These are phyloP conservation scores for Rosellinia necatrix DNA, from an alignment of 2,329 filamentous ascomycete species.

Conservation along the genomic window DNA sequence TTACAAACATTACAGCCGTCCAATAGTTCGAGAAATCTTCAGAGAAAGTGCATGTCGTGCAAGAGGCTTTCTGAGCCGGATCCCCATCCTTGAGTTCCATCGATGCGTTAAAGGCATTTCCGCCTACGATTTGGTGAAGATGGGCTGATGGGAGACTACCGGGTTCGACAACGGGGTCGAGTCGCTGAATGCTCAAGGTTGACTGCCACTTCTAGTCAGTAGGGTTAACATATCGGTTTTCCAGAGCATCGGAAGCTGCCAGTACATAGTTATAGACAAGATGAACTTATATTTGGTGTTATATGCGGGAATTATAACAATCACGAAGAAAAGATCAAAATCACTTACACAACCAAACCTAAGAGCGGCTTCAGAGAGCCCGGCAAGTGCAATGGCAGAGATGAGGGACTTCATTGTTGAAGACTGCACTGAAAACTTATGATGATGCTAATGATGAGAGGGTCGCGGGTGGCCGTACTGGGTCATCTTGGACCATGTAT, in stretches of 20 bases:
- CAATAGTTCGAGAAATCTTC: slow-evolving; percentile 41
- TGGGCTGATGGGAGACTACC: slow-evolving; percentile 37
- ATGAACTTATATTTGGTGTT: background rate
- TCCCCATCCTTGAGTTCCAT: slow-evolving; percentile 37
- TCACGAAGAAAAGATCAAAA: too few species aligned
- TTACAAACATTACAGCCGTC: slow-evolving; percentile 39
- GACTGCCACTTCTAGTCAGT: slow-evolving; percentile 6
- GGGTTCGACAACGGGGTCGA: slow-evolving; percentile 40
- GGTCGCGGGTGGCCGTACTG: background rate
- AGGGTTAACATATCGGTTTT: background rate
- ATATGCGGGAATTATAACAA: too few species aligned
- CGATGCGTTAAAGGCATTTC: slow-evolving; percentile 40
- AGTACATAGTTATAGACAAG: background rate
- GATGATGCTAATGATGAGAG: slow-evolving; percentile 16
- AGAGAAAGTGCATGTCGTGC: slow-evolving; percentile 40
- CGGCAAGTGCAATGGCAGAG: slow-evolving; percentile 33
- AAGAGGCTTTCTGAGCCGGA: slow-evolving; percentile 33
- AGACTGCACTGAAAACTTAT: slow-evolving; percentile 4
- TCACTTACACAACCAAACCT: slow-evolving; percentile 37
- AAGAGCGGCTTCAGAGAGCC: slow-evolving; percentile 38
- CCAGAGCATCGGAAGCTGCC: background rate
- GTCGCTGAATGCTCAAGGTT: slow-evolving; percentile 37
- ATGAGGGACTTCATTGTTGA: slow-evolving; percentile 38
- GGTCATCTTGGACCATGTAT: slow-evolving; percentile 22
- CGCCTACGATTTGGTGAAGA: slow-evolving; percentile 41